Base-by-base conservation (phyloP, 129 eudicot species). In the Silybum marianum region DNA sequence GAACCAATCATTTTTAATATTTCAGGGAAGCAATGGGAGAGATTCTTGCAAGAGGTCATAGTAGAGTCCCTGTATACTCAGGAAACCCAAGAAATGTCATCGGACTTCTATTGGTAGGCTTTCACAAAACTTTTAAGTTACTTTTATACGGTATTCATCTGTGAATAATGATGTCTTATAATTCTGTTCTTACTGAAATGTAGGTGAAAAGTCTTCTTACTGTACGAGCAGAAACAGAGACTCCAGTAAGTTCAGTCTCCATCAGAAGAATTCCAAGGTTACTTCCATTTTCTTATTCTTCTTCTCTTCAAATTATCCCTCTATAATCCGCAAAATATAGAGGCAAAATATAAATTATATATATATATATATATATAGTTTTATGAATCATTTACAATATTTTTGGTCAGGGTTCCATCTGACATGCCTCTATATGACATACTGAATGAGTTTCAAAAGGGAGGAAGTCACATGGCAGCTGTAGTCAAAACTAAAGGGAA, bases 391-490 rank as follows among this genome's bases (percentile, higher is more conserved):
- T 4, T 51, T 60, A 76, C 21, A 23, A n/a, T 76, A 25, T 70
- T 22, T 34, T 36, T 72, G 26, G 9, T 19, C 94, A 95, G 99
- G 86, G 99, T 95, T 72, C 99, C 99, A 34, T 90, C 97, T 9
- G 93, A 95, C 87, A 95, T 95, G 99, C 99, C 99, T 62, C 71
- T 95, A 26, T 95, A 95, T 77, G 99, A 95, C 91, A 95, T 95
- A 88, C 88, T 95, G 72, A 95, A 95, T 12, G 99, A 95, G 84
- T 95, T 96, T 75, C 99, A 96, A 86, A 96, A 96, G 75, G 99
- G 99, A 67, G 90, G 97, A 81, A 96, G 99, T 79, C 99, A 96
- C 78, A 93, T 96, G 98, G 99, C 99, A 66, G 99, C 99, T 77
- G 99, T 96, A 26, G 99, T 95, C 48, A 95, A 86, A 85, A 81